A percentile compares a stretch with the other conserved stretches of the same genome.
Evolutionary conservation across 2,329 filamentous ascomycete genomes (phyloP).

Genomic region (Thielaviopsis ethacetica): DNA sequence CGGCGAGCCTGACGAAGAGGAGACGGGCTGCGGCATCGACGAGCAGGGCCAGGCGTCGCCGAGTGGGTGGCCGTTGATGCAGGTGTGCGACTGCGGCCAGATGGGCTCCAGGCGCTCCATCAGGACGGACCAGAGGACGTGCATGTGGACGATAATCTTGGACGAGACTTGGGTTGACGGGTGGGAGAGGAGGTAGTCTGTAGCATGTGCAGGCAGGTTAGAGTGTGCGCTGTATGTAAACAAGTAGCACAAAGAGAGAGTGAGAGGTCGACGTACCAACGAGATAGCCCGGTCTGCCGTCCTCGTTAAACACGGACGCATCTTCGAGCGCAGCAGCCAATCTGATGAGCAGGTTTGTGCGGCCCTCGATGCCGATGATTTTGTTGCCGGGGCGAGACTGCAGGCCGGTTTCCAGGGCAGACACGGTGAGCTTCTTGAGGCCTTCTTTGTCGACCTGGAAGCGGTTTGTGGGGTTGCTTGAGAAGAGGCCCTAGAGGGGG

Average conservation of each 20-base stretch:
- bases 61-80: constrained; percentile 70
- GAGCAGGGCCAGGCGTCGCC: constrained; percentile 91
- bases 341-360: constrained; percentile 60
- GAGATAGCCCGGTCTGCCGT: constrained; percentile 83
- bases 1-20: constrained; percentile 31
- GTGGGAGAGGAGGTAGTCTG: constrained; percentile 89
- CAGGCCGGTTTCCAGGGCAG: constrained; percentile 62
- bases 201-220: too few species aligned
- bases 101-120: constrained; percentile 76
- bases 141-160: constrained; percentile 70
- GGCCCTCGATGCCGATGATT: constrained; percentile 71
- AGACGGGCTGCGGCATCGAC: constrained; percentile 47
- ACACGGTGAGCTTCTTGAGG: constrained; percentile 55
- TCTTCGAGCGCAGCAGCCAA: constrained; percentile 65
- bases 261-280: constrained; percentile 43
- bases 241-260: not conserved
- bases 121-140: constrained; percentile 78
- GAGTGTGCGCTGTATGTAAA: not conserved
- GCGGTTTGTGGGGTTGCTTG: constrained; percentile 62
- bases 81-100: constrained; percentile 76
- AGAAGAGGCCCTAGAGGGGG: constrained; percentile 62
- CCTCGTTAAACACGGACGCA: constrained; percentile 65
- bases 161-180: constrained; percentile 79
- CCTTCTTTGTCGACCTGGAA: constrained; percentile 80
- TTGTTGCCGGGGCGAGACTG: constrained; percentile 71